These are phyloP conservation scores for Cryptosporidium sp. DNA, from an alignment of 169 alveolate species.

Conservation along the genomic window DNA sequence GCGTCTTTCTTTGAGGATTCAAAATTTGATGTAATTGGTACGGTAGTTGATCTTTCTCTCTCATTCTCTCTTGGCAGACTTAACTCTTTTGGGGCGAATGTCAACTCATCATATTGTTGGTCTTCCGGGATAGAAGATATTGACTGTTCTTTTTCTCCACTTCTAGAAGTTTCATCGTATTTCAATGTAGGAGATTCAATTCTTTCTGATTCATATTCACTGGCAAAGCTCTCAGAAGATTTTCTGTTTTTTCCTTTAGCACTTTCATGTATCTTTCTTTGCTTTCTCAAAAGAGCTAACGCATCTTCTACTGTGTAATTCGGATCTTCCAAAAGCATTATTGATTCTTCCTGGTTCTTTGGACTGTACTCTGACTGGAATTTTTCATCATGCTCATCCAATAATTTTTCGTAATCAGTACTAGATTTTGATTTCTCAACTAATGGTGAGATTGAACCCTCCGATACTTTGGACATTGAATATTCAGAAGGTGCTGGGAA, in stretches of 20 bases:
- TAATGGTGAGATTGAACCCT: neutral
- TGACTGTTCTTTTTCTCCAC: neutral
- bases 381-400: neutral
- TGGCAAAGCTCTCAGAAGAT: neutral
- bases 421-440: neutral
- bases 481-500: neutral
- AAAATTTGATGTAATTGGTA: neutral
- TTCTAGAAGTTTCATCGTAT: neutral
- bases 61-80: neutral
- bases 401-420: neutral
- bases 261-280: slow-evolving; percentile 32
- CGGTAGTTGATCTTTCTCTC: neutral
- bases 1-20: neutral
- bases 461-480: neutral
- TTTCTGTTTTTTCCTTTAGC: neutral
- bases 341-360: slow-evolving; percentile 25
- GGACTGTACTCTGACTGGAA: slow-evolving; percentile 8
- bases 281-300: slow-evolving; percentile 23
- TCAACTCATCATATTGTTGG: neutral
- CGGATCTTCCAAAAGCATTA: slow-evolving; percentile 21
- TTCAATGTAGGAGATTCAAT: neutral
- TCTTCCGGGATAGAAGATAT: neutral
- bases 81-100: neutral
- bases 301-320: slow-evolving; percentile 64
- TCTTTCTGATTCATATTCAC: neutral